A percentile compares a stretch with the other conserved stretches of the same genome.
These are phyloP conservation scores for Ceratobasidium sp. DNA, from an alignment of 1,284 basidiomycete genomes.

Conservation along the genomic window DNA sequence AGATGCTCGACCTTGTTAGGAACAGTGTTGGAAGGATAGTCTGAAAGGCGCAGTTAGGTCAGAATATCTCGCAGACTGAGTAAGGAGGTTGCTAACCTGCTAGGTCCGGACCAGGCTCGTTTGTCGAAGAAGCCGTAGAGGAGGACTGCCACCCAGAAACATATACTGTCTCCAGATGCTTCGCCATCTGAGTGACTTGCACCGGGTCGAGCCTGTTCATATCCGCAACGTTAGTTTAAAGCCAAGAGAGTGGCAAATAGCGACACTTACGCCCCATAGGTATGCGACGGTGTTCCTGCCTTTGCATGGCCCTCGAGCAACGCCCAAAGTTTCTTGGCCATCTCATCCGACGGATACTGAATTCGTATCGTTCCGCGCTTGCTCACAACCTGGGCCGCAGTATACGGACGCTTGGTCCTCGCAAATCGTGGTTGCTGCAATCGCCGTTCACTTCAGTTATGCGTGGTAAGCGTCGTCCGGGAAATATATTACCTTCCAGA, in stretches of 20 bases:
- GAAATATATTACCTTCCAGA: conserved; percentile 83
- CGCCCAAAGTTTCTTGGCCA: conserved; percentile 89
- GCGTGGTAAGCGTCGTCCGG: background rate
- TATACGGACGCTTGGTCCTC: conserved; percentile 89
- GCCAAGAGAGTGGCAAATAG: too few relatives aligned
- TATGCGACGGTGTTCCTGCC: conserved; percentile 85
- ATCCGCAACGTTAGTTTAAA: background rate
- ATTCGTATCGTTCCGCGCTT: conserved; percentile 93
- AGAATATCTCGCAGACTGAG: background rate
- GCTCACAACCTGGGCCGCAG: conserved; percentile 91
- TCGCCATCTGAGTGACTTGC: conserved; percentile 80
- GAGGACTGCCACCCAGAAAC: conserved; percentile 73
- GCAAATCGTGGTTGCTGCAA: conserved; percentile 86
- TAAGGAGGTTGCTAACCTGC: conserved; percentile 60
- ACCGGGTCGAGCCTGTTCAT: conserved; percentile 89
- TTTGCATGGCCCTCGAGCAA: conserved; percentile 77
- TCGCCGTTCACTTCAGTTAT: background rate
- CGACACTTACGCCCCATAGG: conserved; percentile 97
- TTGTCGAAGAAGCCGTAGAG: conserved; percentile 74
- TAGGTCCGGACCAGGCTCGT: conserved; percentile 74
- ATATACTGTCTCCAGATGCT: conserved; percentile 73
- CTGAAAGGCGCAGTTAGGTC: conserved; percentile 52
- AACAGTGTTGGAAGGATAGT: conserved; percentile 74
- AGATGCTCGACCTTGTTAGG: conserved; percentile 74
- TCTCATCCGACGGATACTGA: conserved; percentile 86